Base-by-base conservation (phyloP, 2,329 filamentous ascomycete genomes). In the Verticillium dahliae region DNA sequence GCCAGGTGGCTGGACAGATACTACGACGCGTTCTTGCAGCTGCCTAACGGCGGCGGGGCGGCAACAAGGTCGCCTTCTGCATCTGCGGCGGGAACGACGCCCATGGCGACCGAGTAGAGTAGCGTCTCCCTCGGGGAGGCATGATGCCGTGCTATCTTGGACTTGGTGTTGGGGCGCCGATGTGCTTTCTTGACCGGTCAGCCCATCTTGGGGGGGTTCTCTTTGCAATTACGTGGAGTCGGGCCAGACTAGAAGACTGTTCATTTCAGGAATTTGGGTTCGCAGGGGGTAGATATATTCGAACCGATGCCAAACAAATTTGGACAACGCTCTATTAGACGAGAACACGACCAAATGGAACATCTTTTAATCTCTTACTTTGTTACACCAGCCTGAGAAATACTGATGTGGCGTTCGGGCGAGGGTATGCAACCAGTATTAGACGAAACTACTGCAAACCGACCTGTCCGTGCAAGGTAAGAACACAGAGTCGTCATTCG, bases 1-100 rank as follows among this genome's bases (percentile, higher is more conserved):
- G 83, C 82, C 34, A 74, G 72, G 63, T 85, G 82, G 82, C 72
- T 85, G 31, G 81, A 85, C 66, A 70, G 72, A 15, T 85, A 85
- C 67, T 85, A 83, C 65, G 75, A 76, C 54, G 78, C 80, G 33
- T 85, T 85, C 69, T 74, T 85, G 71, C 76, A 84, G 69, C 69
- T 84, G 39, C 81, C 81, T 39, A 31, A 31, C 18, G 45, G 45
- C 45, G 45, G 18, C 45, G n/a, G 45, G n/a, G 45, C 18, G 45
- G 45, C 35, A 37, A 13, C 35, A 4, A 18, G 39, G 13, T 52
- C 45, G 18, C 45, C 45, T n/a, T 9, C 45, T 10, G 45, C 45
- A 18, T 52, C 45, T n/a, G 45, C 45, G 18, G 45, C 45, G 18
- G 45, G 45, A 10, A 52, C 18, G 45, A 52, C 45, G 45, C 45